phyloP scores from a whole-genome alignment of 2,329 filamentous ascomycete species.

The Hypoxylon sp. region DNA sequence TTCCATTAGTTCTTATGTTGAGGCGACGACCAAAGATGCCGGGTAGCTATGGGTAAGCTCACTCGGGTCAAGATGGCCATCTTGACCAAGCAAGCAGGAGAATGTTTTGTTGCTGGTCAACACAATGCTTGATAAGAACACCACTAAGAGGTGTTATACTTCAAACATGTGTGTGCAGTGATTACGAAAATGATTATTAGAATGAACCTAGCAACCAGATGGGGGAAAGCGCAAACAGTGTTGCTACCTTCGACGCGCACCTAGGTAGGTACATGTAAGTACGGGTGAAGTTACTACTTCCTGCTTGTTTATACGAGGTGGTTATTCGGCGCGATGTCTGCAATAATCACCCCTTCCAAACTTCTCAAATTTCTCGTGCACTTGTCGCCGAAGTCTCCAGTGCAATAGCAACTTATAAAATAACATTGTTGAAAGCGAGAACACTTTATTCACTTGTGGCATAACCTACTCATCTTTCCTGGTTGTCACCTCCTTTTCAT shows the following conservation, averaged over 20 bases:
- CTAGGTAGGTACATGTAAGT: not conserved
- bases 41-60: not conserved
- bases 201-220: constrained; percentile 11
- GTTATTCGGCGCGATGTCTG: not conserved
- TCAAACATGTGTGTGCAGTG: not conserved
- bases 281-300: not conserved
- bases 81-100: not conserved
- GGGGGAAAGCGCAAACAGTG: constrained; percentile 22
- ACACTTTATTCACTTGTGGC: not conserved
- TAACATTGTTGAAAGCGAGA: not conserved
- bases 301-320: not conserved
- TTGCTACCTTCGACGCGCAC: not conserved
- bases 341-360: not conserved
- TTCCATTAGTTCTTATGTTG: not conserved
- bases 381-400: not conserved
- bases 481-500: not conserved
- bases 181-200: constrained; percentile 5
- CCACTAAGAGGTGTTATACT: not conserved
- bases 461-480: not conserved
- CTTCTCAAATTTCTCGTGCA: not conserved
- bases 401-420: not conserved
- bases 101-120: not conserved
- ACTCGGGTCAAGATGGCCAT: not conserved
- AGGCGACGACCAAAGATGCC: not conserved
- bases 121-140: not conserved